A percentile compares a stretch with the other conserved stretches of the same genome.
phyloP scores from a whole-genome alignment of 495 filamentous ascomycete species.

The Annulohypoxylon stygium region DNA sequence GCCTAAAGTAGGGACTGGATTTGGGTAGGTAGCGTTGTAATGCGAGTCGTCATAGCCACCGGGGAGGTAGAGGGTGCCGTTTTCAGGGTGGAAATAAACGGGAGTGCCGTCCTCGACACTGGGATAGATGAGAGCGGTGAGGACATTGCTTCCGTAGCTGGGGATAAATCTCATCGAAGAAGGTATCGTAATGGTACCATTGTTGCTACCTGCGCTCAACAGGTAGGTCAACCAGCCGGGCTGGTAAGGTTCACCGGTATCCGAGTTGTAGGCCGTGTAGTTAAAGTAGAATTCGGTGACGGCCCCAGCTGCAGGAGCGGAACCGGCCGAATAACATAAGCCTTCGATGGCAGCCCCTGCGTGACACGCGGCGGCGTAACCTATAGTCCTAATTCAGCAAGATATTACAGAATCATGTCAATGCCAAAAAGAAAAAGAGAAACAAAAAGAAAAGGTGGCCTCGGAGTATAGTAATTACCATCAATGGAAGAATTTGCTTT shows the following conservation, averaged over 20 bases:
- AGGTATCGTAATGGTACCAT: constrained; percentile 21
- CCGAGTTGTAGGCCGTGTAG: constrained; percentile 33
- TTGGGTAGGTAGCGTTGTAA: constrained; percentile 24
- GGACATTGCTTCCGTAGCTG: constrained; percentile 32
- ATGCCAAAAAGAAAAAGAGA: neutral
- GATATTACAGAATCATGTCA: neutral
- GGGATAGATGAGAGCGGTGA: constrained; percentile 18
- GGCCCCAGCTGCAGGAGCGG: constrained; percentile 8
- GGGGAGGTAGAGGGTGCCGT: constrained; percentile 32
- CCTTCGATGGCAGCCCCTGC: constrained; percentile 43
- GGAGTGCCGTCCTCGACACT: constrained; percentile 24
- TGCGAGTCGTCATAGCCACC: constrained; percentile 33
- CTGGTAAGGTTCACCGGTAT: constrained; percentile 27
- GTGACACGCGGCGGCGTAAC: constrained; percentile 42
- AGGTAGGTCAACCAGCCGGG: constrained; percentile 33
- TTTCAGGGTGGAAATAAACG: constrained; percentile 25
- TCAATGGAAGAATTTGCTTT: constrained; percentile 37
- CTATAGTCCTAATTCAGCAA: constrained; percentile 28
- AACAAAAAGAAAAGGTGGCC: neutral
- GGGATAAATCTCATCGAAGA: constrained; percentile 18
- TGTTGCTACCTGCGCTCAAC: constrained; percentile 14
- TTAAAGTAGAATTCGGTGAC: constrained; percentile 39
- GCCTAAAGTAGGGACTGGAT: constrained; percentile 8
- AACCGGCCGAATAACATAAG: constrained; percentile 42
- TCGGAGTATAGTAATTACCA: constrained; percentile 23